Evolutionary conservation across 2,329 filamentous ascomycete species (phyloP).

Genomic region (Kalmusia sp.): DNA sequence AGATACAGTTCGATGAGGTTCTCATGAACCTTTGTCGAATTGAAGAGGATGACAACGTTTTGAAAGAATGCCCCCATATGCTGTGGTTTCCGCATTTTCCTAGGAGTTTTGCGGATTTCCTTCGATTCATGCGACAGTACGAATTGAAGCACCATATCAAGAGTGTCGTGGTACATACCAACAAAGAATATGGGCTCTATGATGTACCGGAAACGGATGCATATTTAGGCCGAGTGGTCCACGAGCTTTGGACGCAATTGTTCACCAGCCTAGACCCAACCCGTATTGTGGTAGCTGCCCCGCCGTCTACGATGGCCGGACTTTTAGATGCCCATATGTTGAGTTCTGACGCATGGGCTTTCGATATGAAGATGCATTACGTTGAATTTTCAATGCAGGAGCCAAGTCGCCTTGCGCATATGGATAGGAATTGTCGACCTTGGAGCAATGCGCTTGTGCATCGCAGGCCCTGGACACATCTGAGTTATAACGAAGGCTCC

Average conservation of each 20-base stretch:
- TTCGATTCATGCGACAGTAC: constrained; percentile 25
- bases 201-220: constrained; percentile 34
- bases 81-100: constrained; percentile 43
- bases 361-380: constrained; percentile 68
- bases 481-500: constrained; percentile 78
- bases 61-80: constrained; percentile 29
- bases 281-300: constrained; percentile 55
- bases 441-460: constrained; percentile 56
- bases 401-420: constrained; percentile 13
- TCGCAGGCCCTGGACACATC: constrained; percentile 68
- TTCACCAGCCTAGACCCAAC: constrained; percentile 38
- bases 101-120: constrained; percentile 27
- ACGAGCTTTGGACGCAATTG: constrained; percentile 38
- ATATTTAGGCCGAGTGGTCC: constrained; percentile 59
- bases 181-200: constrained; percentile 46
- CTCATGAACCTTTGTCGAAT: constrained; percentile 41
- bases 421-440: constrained; percentile 19
- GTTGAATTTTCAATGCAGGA: constrained; percentile 53
- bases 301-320: constrained; percentile 67
- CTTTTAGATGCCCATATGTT: constrained; percentile 66
- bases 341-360: constrained; percentile 67
- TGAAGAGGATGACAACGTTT: constrained; percentile 37
- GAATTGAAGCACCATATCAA: constrained; percentile 48
- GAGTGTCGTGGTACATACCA: constrained; percentile 56
- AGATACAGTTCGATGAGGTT: constrained; percentile 39